phyloP scores from a whole-genome alignment of 2,329 filamentous ascomycete genomes.

The Chaetoscypha palmicola region DNA sequence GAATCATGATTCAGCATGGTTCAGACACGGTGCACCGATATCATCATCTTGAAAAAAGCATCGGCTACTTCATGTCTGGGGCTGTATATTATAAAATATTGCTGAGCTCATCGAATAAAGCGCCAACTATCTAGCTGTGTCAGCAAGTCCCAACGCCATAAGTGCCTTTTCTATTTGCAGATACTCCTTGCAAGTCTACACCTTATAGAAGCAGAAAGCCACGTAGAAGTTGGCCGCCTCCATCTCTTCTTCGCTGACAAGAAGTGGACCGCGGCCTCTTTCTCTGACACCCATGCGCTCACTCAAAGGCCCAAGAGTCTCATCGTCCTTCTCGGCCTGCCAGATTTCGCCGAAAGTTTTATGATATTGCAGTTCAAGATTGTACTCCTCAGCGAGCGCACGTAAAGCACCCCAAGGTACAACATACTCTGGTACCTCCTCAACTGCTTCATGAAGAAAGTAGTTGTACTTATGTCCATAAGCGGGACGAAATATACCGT shows the following conservation, averaged over 20 bases:
- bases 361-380: constrained; percentile 90
- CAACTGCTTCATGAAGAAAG: constrained; percentile 91
- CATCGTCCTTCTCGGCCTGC: constrained; percentile 83
- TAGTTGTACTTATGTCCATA: constrained; percentile 99
- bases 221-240: constrained; percentile 89
- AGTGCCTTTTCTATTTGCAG: no score
- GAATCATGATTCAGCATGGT: no score
- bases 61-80: no score
- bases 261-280: constrained; percentile 53
- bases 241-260: constrained; percentile 80
- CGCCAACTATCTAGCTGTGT: no score
- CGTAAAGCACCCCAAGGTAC: constrained; percentile 98
- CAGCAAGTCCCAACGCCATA: no score
- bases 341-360: constrained; percentile 88
- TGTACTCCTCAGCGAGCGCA: constrained; percentile 91
- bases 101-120: no score
- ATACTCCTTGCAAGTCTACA: no score
- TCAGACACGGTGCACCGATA: no score
- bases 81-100: no score
- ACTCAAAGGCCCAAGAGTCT: constrained; percentile 71
- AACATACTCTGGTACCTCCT: constrained; percentile 94
- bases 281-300: constrained; percentile 93
- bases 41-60: no score
- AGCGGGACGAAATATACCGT: constrained; percentile 87
- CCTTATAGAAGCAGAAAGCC: constrained; percentile 96